Percentiles rank a stretch among this genome's conserved stretches.
Conservation (phyloP, 2,329 filamentous ascomycete genomes). For the Teratosphaeria epicoccoides region DNA sequence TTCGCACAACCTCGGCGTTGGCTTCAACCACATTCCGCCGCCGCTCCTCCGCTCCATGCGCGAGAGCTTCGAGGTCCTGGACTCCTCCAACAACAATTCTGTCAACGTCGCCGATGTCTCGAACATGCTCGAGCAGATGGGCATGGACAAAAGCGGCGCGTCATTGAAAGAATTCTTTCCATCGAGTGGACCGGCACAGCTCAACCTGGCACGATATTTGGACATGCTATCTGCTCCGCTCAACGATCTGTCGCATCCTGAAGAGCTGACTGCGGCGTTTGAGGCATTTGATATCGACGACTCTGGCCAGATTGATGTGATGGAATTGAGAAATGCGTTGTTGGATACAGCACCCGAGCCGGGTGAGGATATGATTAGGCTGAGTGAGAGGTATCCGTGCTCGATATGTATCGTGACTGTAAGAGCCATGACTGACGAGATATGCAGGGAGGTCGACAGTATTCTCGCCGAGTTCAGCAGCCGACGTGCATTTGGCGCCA, state of each 20-base stretch:
- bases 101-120: constrained; percentile 75
- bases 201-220: constrained; percentile 77
- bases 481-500: constrained; percentile 64
- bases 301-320: constrained; percentile 79
- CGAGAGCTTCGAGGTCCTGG: constrained; percentile 87
- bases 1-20: not conserved
- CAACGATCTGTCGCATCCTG: constrained; percentile 60
- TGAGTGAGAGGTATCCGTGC: constrained; percentile 45
- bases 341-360: constrained; percentile 70
- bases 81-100: constrained; percentile 74
- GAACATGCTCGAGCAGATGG: constrained; percentile 78
- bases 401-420: not conserved
- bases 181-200: constrained; percentile 51
- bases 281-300: constrained; percentile 94
- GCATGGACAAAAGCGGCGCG: constrained; percentile 60
- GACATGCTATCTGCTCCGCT: constrained; percentile 69
- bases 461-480: constrained; percentile 82
- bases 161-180: constrained; percentile 74
- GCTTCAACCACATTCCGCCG: constrained; percentile 62
- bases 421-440: not conserved
- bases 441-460: constrained; percentile 62
- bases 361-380: constrained; percentile 39
- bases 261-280: constrained; percentile 79
- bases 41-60: constrained; percentile 77
- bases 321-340: constrained; percentile 71